Conservation (phyloP, 1,284 basidiomycete species). For the Ceratobasidium sp. region DNA sequence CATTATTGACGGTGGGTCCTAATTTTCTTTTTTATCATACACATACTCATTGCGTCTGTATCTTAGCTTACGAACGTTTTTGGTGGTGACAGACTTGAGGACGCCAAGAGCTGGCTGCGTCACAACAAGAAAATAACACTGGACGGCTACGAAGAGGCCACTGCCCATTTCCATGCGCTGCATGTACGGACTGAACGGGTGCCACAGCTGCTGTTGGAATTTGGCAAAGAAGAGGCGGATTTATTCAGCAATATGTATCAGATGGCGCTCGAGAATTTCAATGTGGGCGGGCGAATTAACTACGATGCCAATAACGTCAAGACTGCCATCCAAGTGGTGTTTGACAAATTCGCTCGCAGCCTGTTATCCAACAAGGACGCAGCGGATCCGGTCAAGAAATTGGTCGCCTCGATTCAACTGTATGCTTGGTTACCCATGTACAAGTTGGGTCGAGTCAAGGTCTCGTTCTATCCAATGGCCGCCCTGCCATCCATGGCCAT, state of each 20-base stretch:
- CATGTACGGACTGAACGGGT: not conserved
- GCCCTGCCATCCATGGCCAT: not conserved
- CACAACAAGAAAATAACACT: not conserved
- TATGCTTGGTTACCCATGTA: not conserved
- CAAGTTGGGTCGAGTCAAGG: not conserved
- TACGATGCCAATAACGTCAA: not conserved
- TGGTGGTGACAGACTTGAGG: not conserved
- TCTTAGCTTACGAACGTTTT: not conserved
- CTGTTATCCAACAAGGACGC: not conserved
- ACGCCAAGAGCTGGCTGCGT: not conserved
- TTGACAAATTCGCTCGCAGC: not conserved
- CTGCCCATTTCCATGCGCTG: not conserved
- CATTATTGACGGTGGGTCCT: not conserved
- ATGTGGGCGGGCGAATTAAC: not conserved
- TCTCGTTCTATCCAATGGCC: not conserved
- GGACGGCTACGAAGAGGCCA: not conserved
- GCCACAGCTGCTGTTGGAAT: not conserved
- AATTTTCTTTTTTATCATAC: not conserved
- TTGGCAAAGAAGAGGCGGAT: not conserved
- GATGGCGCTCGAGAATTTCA: not conserved
- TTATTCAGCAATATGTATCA: not conserved
- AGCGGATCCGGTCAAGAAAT: not conserved
- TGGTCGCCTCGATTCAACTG: not conserved
- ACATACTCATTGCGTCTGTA: not conserved
- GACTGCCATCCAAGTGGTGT: not conserved